Evolutionary conservation across 2,329 filamentous ascomycete genomes (phyloP).

Genomic region (Pseudocercospora cruenta): DNA sequence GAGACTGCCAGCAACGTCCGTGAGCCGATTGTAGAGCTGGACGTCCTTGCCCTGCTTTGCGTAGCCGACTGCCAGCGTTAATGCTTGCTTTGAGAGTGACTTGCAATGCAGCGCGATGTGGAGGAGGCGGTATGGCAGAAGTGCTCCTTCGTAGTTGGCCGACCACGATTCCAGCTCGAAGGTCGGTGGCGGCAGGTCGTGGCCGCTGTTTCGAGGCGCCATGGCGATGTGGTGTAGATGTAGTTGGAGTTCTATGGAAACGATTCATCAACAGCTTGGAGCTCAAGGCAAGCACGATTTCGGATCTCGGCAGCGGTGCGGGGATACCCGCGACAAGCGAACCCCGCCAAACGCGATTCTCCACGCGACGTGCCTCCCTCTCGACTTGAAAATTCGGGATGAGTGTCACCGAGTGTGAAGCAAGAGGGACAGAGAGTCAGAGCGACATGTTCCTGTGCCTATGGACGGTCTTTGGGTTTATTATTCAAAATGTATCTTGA

Average conservation of each 20-base stretch:
- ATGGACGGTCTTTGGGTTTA: not conserved
- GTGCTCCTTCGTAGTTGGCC: slow-evolving; percentile 81
- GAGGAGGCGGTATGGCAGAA: slow-evolving; percentile 77
- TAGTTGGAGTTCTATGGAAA: not conserved
- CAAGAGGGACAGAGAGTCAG: not conserved
- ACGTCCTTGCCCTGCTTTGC: slow-evolving; percentile 78
- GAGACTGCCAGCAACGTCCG: slow-evolving; percentile 69
- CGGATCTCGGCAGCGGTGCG: too few species aligned
- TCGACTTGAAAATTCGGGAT: not conserved
- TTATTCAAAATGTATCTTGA: not conserved
- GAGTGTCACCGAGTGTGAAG: not conserved
- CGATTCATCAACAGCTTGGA: too few species aligned
- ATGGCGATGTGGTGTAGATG: not conserved
- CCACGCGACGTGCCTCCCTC: not conserved
- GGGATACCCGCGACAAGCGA: not conserved
- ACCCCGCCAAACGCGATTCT: not conserved
- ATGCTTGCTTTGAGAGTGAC: slow-evolving; percentile 75
- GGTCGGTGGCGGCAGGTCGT: slow-evolving; percentile 62
- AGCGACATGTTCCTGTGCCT: not conserved
- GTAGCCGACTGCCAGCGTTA: slow-evolving; percentile 75
- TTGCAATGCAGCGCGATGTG: slow-evolving; percentile 80
- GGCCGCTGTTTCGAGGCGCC: not conserved
- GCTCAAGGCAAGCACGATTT: too few species aligned
- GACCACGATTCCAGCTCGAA: slow-evolving; percentile 92
- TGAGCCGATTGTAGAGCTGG: slow-evolving; percentile 69